Evolutionary conservation across 805 yeast species (phyloP).

Genomic region (Lipomyces mesembrius): DNA sequence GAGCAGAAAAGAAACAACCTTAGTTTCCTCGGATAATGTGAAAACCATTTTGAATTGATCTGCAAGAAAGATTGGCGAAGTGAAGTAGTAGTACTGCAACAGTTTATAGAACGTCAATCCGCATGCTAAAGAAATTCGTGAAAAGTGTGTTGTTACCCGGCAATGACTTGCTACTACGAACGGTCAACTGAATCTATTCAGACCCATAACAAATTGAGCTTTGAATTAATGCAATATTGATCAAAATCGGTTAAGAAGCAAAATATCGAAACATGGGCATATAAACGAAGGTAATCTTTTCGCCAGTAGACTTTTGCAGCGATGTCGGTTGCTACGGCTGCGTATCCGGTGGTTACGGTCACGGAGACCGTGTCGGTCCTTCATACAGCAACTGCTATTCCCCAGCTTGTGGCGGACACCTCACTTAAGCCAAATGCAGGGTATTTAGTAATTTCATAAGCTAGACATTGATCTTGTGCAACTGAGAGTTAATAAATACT

Average conservation of each 20-base stretch:
- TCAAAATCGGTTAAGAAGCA: background rate
- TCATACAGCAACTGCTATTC: background rate
- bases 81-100: too few relatives aligned
- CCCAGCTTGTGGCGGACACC: background rate
- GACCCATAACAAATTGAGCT: too few relatives aligned
- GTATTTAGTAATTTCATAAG: background rate
- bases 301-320: background rate
- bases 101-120: too few relatives aligned
- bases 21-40: constrained; percentile 50
- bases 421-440: constrained; percentile 5
- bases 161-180: too few relatives aligned
- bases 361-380: constrained; percentile 23
- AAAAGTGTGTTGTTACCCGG: too few relatives aligned
- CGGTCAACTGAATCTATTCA: too few relatives aligned
- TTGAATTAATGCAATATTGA: too few relatives aligned
- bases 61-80: background rate
- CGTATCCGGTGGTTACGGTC: constrained; percentile 14
- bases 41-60: constrained; percentile 38
- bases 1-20: constrained; percentile 43
- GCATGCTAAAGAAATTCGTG: too few relatives aligned
- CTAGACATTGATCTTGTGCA: background rate
- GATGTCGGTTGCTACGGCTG: constrained; percentile 8
- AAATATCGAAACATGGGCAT: background rate
- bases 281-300: background rate
- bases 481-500: background rate